Evolutionary conservation across 352 stramenopile species (phyloP).

Genomic region (Pythium diclinum): DNA sequence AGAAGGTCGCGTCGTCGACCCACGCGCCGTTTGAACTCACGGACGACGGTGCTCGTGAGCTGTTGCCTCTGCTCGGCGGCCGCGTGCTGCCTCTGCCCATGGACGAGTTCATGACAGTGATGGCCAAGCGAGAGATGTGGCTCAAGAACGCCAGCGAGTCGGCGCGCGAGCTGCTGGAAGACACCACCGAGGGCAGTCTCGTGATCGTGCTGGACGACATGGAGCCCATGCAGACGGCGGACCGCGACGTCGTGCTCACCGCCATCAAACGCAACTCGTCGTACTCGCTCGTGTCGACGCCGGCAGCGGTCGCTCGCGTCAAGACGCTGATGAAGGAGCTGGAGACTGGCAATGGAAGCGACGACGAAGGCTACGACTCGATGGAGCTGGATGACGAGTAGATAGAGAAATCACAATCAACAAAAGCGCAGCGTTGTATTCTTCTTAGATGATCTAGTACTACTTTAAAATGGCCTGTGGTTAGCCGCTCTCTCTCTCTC

Average conservation of each 20-base stretch:
- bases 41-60: slow-evolving; percentile 58
- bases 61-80: slow-evolving; percentile 48
- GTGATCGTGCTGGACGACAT: slow-evolving; percentile 76
- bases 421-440: slow-evolving; percentile 12
- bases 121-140: slow-evolving; percentile 71
- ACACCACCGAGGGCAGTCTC: slow-evolving; percentile 60
- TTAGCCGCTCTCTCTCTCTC: not conserved
- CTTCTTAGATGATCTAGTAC: slow-evolving; percentile 15
- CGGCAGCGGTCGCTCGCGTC: slow-evolving; percentile 56
- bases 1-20: slow-evolving; percentile 18
- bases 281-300: slow-evolving; percentile 65
- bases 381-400: slow-evolving; percentile 62
- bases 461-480: slow-evolving; percentile 4
- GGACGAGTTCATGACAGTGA: slow-evolving; percentile 60
- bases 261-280: slow-evolving; percentile 72
- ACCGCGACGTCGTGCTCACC: slow-evolving; percentile 64
- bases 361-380: slow-evolving; percentile 78
- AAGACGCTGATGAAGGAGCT: slow-evolving; percentile 75
- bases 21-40: slow-evolving; percentile 42
- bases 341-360: slow-evolving; percentile 46
- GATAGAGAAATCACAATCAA: not conserved
- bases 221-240: slow-evolving; percentile 71
- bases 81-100: slow-evolving; percentile 53
- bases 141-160: slow-evolving; percentile 65
- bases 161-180: slow-evolving; percentile 42